Evolutionary conservation across 192 early-diverging fungal species (phyloP).

Genomic region (Backusella liffmaniae): DNA sequence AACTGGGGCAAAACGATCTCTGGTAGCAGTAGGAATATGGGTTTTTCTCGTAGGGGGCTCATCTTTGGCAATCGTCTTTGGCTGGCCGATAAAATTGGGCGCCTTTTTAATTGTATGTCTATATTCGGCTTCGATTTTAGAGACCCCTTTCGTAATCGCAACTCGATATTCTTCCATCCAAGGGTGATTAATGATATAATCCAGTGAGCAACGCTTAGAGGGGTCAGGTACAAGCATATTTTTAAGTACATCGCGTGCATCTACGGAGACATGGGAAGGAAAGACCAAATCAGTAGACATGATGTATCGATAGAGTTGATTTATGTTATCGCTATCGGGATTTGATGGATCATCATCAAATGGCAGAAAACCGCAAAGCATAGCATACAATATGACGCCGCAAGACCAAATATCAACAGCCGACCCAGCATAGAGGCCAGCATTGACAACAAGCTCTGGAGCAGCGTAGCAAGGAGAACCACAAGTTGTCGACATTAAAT

Average conservation of each 20-base stretch:
- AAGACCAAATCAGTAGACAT: slow-evolving; percentile 60
- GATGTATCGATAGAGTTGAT: slow-evolving; percentile 65
- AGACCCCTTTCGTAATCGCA: background rate
- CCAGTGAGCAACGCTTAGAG: slow-evolving; percentile 51
- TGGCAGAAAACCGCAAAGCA: slow-evolving; percentile 71
- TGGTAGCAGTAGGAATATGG: background rate
- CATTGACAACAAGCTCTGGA: slow-evolving; percentile 85
- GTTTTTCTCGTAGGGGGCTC: background rate
- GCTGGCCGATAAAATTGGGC: background rate
- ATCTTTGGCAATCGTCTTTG: background rate
- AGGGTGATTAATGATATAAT: slow-evolving; percentile 59
- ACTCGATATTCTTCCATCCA: slow-evolving; percentile 38
- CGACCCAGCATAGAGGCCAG: slow-evolving; percentile 78
- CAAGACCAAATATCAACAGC: slow-evolving; percentile 89
- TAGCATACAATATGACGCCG: slow-evolving; percentile 83
- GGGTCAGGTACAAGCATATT: slow-evolving; percentile 81
- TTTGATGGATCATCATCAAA: slow-evolving; percentile 77
- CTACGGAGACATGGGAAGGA: slow-evolving; percentile 61
- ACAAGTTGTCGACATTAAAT: slow-evolving; percentile 76
- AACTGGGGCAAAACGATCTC: slow-evolving; percentile 5
- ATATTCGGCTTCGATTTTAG: background rate
- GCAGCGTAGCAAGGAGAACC: slow-evolving; percentile 92
- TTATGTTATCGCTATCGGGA: slow-evolving; percentile 69
- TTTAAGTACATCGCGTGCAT: slow-evolving; percentile 64
- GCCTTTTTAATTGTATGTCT: background rate